phyloP scores from a whole-genome alignment of 1,284 basidiomycete genomes.

The Omphalotus olearius region DNA sequence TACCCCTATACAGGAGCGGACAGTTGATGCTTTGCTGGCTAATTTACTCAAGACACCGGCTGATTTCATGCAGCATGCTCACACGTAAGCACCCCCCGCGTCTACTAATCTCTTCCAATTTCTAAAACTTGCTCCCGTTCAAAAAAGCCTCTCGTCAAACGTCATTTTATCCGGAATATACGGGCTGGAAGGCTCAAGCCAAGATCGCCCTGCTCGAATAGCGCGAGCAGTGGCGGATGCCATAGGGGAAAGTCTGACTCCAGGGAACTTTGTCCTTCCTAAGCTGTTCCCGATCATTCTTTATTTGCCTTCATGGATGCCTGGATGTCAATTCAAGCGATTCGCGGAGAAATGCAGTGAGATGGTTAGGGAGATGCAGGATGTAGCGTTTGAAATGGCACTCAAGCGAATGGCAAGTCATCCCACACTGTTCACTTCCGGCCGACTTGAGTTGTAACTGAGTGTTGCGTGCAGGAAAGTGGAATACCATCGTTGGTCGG shows the following conservation, averaged over 20 bases:
- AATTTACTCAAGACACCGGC: slow-evolving; percentile 19
- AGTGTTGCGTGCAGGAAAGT: background rate
- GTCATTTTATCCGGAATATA: background rate
- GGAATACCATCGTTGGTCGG: slow-evolving; percentile 3
- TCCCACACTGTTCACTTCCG: background rate
- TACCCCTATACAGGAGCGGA: slow-evolving; percentile 19
- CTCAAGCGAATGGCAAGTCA: background rate
- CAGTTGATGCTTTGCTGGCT: slow-evolving; percentile 21
- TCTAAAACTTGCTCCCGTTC: too few relatives aligned
- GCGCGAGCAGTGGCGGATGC: background rate
- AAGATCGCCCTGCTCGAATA: slow-evolving; percentile 18
- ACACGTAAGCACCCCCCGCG: slow-evolving; percentile 18
- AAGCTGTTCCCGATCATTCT: slow-evolving; percentile 1
- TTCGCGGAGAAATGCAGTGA: background rate
- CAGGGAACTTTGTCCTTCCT: too few relatives aligned
- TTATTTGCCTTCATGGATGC: slow-evolving; percentile 11
- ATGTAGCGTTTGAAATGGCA: slow-evolving; percentile 4
- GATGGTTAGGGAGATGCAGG: background rate
- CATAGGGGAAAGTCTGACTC: background rate
- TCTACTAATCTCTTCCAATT: too few relatives aligned
- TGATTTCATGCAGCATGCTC: slow-evolving; percentile 22
- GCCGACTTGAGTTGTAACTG: background rate
- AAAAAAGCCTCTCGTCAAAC: background rate
- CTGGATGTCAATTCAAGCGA: slow-evolving; percentile 5
- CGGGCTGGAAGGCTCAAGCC: slow-evolving; percentile 21